A percentile compares a stretch with the other conserved stretches of the same genome.
Conservation (phyloP, 257 asterid genomes). For the Fraxinus americana region DNA sequence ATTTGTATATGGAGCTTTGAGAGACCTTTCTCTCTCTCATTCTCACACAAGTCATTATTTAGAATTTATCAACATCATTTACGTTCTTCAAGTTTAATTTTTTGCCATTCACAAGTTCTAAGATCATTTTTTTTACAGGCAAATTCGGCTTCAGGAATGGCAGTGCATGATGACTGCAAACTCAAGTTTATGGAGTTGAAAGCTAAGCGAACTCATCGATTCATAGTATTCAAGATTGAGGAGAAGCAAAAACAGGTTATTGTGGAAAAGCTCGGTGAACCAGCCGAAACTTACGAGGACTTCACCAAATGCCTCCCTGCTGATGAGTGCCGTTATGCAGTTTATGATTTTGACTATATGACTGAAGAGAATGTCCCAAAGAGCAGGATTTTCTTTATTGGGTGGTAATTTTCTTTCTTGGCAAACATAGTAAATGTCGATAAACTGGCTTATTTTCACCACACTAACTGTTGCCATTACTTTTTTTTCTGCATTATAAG, state of each 20-base stretch:
- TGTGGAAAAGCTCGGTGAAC: slow-evolving; percentile 48
- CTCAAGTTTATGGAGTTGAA: slow-evolving; percentile 45
- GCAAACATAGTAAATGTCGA: background rate
- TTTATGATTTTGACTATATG: slow-evolving; percentile 42
- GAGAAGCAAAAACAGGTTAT: slow-evolving; percentile 41
- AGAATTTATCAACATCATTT: background rate
- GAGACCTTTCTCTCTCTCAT: background rate
- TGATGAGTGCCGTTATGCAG: slow-evolving; percentile 50
- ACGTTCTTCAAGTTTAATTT: background rate
- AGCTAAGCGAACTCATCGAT: slow-evolving; percentile 40
- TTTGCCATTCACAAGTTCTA: background rate
- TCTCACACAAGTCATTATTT: background rate
- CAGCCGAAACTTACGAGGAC: slow-evolving; percentile 38
- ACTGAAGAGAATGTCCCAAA: slow-evolving; percentile 43
- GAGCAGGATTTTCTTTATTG: slow-evolving; percentile 48
- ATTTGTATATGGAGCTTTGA: background rate
- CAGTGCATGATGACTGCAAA: slow-evolving; percentile 46
- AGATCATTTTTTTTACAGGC: slow-evolving; percentile 27
- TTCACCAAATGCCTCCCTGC: slow-evolving; percentile 43
- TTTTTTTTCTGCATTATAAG: slow-evolving; percentile 4
- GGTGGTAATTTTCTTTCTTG: slow-evolving; percentile 31
- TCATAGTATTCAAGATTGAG: slow-evolving; percentile 45
- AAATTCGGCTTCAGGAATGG: slow-evolving; percentile 49
- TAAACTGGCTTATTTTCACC: background rate
- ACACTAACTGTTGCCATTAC: background rate